These are phyloP conservation scores for Pleurotus ostreatus DNA, from an alignment of 768 basidiomycete genomes.

Conservation along the genomic window DNA sequence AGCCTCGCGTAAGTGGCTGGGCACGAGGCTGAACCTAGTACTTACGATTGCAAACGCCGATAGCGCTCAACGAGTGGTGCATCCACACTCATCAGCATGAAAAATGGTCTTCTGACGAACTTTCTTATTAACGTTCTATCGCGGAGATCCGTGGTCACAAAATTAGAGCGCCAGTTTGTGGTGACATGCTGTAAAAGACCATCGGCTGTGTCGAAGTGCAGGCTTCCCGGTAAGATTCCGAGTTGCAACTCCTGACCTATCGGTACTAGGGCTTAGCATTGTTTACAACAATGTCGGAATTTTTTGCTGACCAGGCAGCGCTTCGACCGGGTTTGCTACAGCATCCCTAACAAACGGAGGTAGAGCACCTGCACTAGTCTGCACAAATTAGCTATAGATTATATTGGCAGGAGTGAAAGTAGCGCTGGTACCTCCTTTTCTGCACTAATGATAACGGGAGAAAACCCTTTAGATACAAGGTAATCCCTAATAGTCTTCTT, in stretches of 20 bases:
- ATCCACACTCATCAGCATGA: constrained; percentile 79
- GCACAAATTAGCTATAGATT: constrained; percentile 9
- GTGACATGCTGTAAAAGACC: constrained; percentile 75
- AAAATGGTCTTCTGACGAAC: constrained; percentile 87
- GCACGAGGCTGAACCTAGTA: constrained; percentile 14
- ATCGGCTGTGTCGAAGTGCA: constrained; percentile 41
- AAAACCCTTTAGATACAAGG: constrained; percentile 59
- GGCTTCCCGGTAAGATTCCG: constrained; percentile 10
- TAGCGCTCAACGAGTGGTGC: constrained; percentile 76
- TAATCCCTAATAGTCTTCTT: constrained; percentile 59
- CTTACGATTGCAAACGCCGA: constrained; percentile 48
- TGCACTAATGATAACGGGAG: constrained; percentile 30
- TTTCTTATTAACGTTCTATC: constrained; percentile 52
- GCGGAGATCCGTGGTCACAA: constrained; percentile 74
- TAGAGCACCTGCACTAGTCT: no score
- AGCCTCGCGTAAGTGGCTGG: background rate
- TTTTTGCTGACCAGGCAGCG: no score
- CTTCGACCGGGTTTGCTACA: no score
- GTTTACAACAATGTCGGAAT: no score
- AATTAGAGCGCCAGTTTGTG: constrained; percentile 71
- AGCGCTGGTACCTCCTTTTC: background rate
- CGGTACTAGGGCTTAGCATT: no score
- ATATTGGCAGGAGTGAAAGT: background rate
- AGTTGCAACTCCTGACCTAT: no score
- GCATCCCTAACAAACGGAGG: no score